A percentile compares a stretch with the other conserved stretches of the same genome.
Conservation (phyloP, 768 basidiomycete species). For the Podaxis pistillaris region DNA sequence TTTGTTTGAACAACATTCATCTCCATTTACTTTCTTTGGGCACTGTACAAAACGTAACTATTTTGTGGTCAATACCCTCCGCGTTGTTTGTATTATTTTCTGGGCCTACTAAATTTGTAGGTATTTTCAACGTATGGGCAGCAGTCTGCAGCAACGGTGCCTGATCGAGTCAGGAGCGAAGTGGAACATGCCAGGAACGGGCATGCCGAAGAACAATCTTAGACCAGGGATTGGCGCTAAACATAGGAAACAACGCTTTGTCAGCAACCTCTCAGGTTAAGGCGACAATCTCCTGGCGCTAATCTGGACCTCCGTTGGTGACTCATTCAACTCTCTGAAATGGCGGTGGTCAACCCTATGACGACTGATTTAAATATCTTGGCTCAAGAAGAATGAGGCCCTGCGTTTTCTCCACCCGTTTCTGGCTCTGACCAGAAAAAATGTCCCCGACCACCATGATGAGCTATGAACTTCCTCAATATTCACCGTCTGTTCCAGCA, state of each 20-base stretch:
- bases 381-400: neutral
- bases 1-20: neutral
- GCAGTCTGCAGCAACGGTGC: neutral
- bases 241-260: neutral
- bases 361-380: neutral
- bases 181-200: neutral
- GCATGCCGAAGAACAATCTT: neutral
- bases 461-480: slow-evolving; percentile 40
- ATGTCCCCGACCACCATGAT: slow-evolving; percentile 5
- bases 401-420: neutral
- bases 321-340: neutral
- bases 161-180: slow-evolving; percentile 4
- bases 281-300: neutral
- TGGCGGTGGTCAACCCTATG: neutral
- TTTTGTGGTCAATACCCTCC: neutral
- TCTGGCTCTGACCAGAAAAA: slow-evolving; percentile 10
- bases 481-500: slow-evolving; percentile 51
- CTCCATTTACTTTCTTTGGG: neutral
- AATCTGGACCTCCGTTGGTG: neutral
- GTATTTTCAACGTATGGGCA: neutral
- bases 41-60: neutral
- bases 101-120: neutral
- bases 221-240: neutral
- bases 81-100: neutral
- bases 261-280: slow-evolving; percentile 2